phyloP scores from a whole-genome alignment of 2,329 filamentous ascomycete species.

The Penicillium sp. region DNA sequence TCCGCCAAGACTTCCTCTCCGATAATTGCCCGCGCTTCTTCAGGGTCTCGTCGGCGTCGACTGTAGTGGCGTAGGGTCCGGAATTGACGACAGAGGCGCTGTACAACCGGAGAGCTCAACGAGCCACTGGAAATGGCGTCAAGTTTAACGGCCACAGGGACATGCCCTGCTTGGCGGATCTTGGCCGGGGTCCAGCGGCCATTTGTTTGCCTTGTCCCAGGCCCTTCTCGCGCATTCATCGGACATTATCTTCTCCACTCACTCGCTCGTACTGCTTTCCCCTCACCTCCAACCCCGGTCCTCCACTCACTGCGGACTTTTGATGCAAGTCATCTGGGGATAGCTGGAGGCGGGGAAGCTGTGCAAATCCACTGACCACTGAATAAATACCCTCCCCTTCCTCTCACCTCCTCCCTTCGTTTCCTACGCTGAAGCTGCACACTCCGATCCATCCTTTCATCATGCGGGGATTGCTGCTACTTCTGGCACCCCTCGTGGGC shows the following conservation, averaged over 20 bases:
- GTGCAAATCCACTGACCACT: not conserved
- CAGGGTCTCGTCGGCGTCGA: not conserved
- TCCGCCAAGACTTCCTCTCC: conserved; percentile 8
- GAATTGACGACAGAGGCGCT: not conserved
- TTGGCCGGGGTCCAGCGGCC: not conserved
- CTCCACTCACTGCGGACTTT: not conserved
- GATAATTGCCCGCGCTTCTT: conserved; percentile 10
- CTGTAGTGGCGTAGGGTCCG: no score
- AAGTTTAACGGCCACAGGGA: not conserved
- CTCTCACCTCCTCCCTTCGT: not conserved
- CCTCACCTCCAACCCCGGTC: not conserved
- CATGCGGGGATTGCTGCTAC: conserved; percentile 24
- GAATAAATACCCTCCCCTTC: not conserved
- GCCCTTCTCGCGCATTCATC: conserved; percentile 5
- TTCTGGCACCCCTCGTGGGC: conserved; percentile 25
- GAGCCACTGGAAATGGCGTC: not conserved
- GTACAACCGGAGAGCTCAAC: not conserved
- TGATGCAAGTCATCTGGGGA: no score
- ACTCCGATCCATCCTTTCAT: conserved; percentile 5
- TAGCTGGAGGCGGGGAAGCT: not conserved
- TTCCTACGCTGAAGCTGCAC: conserved; percentile 3
- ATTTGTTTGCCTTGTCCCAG: not conserved
- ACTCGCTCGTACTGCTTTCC: not conserved
- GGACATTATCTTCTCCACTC: conserved; percentile 7
- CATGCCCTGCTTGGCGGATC: not conserved